phyloP scores from a whole-genome alignment of 768 basidiomycete genomes.

The Mycena maculata region DNA sequence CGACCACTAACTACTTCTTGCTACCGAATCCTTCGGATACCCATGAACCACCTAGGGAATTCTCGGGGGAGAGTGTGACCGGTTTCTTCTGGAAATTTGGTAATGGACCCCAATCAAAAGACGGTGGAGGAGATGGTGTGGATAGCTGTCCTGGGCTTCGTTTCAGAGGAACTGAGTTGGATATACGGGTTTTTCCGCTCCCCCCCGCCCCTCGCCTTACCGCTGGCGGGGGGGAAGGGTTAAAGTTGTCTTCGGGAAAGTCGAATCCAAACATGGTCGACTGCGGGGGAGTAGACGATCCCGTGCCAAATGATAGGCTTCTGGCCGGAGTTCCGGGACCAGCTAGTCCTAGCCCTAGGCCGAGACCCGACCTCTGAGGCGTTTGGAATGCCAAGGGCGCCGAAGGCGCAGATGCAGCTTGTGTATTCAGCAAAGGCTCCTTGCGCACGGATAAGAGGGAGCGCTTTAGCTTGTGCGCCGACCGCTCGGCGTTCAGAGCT shows the following conservation, averaged over 20 bases:
- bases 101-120: slow-evolving; percentile 74
- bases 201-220: slow-evolving; percentile 50
- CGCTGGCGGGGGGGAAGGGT: slow-evolving; percentile 48
- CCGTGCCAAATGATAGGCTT: slow-evolving; percentile 1
- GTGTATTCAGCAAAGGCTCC: slow-evolving; percentile 75
- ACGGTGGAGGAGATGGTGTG: slow-evolving; percentile 44
- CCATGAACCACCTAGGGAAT: slow-evolving; percentile 31
- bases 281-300: slow-evolving; percentile 19
- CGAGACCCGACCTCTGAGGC: slow-evolving; percentile 43
- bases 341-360: slow-evolving; percentile 23
- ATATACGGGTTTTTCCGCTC: slow-evolving; percentile 50
- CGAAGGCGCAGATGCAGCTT: slow-evolving; percentile 52
- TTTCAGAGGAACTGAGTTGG: slow-evolving; percentile 51
- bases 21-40: slow-evolving; percentile 31
- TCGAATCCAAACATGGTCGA: slow-evolving; percentile 38
- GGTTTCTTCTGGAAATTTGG: slow-evolving; percentile 54
- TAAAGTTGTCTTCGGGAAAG: slow-evolving; percentile 57
- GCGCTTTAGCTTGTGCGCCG: slow-evolving; percentile 75
- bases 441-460: slow-evolving; percentile 70
- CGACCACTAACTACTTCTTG: slow-evolving; percentile 10
- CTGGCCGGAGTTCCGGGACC: slow-evolving; percentile 9
- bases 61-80: slow-evolving; percentile 36
- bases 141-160: slow-evolving; percentile 44
- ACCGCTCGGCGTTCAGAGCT: slow-evolving; percentile 83
- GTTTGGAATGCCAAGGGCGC: slow-evolving; percentile 53